phyloP scores from a whole-genome alignment of 2,329 filamentous ascomycete genomes.

The Alternaria consortialis region DNA sequence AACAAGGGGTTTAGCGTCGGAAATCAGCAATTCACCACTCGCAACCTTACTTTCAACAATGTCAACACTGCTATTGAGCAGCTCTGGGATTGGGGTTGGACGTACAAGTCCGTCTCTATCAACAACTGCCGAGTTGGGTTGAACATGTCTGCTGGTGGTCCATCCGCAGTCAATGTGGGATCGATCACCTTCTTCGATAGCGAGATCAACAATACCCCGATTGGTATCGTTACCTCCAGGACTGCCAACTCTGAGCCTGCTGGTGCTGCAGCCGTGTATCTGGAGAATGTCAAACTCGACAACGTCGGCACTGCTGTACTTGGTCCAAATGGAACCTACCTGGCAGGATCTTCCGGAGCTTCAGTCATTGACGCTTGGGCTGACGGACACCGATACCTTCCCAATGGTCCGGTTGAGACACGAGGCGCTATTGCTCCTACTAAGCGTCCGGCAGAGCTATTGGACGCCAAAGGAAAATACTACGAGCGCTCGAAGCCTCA shows the following conservation, averaged over 20 bases:
- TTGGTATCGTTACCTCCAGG: conserved; percentile 62
- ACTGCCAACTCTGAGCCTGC: conserved; percentile 54
- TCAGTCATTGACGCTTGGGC: conserved; percentile 42
- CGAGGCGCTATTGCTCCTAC: conserved; percentile 56
- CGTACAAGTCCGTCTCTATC: conserved; percentile 61
- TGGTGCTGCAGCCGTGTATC: conserved; percentile 60
- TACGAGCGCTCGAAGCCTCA: conserved; percentile 62
- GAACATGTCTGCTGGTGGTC: conserved; percentile 55
- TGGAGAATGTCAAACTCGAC: conserved; percentile 67
- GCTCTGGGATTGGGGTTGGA: conserved; percentile 69
- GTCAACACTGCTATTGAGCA: conserved; percentile 64
- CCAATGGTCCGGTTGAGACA: conserved; percentile 54
- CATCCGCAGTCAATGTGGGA: conserved; percentile 58
- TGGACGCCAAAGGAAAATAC: conserved; percentile 58
- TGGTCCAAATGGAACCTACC: conserved; percentile 35
- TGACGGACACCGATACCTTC: conserved; percentile 44
- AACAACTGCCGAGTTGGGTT: conserved; percentile 63
- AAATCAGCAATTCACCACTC: conserved; percentile 65
- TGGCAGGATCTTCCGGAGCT: conserved; percentile 35
- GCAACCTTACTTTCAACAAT: conserved; percentile 63
- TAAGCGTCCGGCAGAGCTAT: conserved; percentile 53
- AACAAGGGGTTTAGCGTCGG: conserved; percentile 53
- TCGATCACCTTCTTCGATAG: conserved; percentile 67
- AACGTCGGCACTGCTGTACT: conserved; percentile 54
- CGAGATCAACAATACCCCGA: conserved; percentile 58